Evolutionary conservation across 345 rosid species (phyloP), one percentile per base, ranked within the genome.

Genomic region (Anastatica hierochuntica): DNA sequence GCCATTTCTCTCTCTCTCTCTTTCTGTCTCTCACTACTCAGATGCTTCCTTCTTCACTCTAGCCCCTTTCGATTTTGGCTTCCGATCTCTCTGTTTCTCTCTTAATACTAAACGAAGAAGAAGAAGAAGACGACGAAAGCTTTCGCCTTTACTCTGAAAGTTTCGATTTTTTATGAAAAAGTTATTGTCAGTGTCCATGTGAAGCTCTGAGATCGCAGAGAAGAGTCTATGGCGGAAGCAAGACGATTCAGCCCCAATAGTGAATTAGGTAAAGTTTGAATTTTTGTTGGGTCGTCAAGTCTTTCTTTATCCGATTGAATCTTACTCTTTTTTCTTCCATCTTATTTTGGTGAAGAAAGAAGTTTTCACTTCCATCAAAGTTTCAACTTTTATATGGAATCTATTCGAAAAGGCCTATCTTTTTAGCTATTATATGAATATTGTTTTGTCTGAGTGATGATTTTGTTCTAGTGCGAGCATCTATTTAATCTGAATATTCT

Each of bases 11-110:
- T 27, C 8, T 27, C 31, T 27, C 5, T 5, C 29, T 11, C 35
- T 62, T 63, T 55, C 69, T 56, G 62, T 45, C 37, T 51, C 53
- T 58, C 70, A 65, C 58, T 65, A 57, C 64, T 57, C 70, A 57
- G 64, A 65, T 65, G 70, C 40, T 64, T 56, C 69, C 69, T 56
- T 27, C 31, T 53, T 64, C 63, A 15, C 56, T 63, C 21, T 48
- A 23, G 27, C 15, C 14, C 53, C 35, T 55, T 27, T 55, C 17
- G 56, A 41, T 56, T 64, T 46, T 41, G 35, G 63, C 17, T 48
- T 27, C 38, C 35, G 60, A 37, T 45, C 53, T 7, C 47, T 43
- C 50, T 53, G 67, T 53, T 53, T 43, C 30, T 13, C 20, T 46
- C 11, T 58, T 10, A 1, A 0, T 37, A 26, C 15, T 48, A 7